Percentiles rank a stretch among this genome's conserved stretches.
phyloP scores from a whole-genome alignment of 345 rosid species.

The Zanthoxylum bungeanum region DNA sequence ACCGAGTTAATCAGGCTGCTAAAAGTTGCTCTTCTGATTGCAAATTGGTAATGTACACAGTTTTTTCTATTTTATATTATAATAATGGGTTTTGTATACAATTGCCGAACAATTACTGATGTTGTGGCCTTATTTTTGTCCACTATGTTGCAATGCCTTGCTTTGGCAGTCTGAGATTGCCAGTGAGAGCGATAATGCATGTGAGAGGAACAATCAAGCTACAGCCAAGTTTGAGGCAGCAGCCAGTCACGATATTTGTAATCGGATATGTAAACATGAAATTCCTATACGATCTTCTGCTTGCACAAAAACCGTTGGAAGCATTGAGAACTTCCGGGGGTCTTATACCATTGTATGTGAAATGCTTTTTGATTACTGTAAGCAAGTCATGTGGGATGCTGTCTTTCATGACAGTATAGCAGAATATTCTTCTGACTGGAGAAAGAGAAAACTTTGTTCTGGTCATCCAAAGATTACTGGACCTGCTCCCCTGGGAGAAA shows the following conservation, averaged over 20 bases:
- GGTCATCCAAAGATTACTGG: conserved; percentile 29
- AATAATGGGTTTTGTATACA: conserved; percentile 21
- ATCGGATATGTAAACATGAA: conserved; percentile 20
- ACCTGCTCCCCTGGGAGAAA: conserved; percentile 21
- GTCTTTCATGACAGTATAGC: conserved; percentile 67
- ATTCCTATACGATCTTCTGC: conserved; percentile 16
- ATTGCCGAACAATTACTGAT: neutral
- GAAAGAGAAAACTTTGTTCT: conserved; percentile 66
- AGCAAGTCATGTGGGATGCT: conserved; percentile 88
- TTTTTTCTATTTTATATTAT: neutral
- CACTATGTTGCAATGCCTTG: conserved; percentile 15
- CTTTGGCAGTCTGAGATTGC: conserved; percentile 47
- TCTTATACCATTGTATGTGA: conserved; percentile 54
- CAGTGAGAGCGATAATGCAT: conserved; percentile 18
- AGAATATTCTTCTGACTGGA: conserved; percentile 57
- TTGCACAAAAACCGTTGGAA: conserved; percentile 64
- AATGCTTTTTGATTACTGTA: conserved; percentile 61
- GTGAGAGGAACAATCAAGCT: conserved; percentile 15
- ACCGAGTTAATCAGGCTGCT: conserved; percentile 32
- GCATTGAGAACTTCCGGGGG: conserved; percentile 60
- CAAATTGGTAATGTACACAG: conserved; percentile 32
- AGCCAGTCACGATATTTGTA: conserved; percentile 17
- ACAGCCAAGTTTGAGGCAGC: conserved; percentile 28
- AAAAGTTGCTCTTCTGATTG: conserved; percentile 18
- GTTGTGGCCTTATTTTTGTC: neutral